Percentiles rank a stretch among this genome's conserved stretches.
Evolutionary conservation across 2,329 filamentous ascomycete genomes (phyloP).

Genomic region (Hypoxylon sp.): DNA sequence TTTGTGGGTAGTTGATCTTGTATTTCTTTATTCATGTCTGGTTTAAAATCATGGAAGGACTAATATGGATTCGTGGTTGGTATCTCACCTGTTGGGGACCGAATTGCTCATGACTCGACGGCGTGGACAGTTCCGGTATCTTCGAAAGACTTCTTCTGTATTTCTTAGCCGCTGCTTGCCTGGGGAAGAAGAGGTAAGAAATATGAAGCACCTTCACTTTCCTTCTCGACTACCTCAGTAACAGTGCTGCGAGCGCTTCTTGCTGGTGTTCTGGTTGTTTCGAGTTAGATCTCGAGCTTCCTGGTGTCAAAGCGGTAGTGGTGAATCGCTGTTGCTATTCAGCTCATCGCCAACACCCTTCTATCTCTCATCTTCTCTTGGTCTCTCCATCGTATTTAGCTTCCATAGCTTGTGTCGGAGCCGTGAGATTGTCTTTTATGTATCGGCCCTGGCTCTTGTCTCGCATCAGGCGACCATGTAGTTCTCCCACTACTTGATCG

Average conservation of each 20-base stretch:
- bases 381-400: background rate
- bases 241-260: background rate
- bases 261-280: background rate
- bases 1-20: background rate
- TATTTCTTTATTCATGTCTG: constrained; percentile 6
- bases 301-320: background rate
- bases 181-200: background rate
- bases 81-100: background rate
- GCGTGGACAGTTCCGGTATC: constrained; percentile 2
- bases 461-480: background rate
- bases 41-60: background rate
- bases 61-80: background rate
- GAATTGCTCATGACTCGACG: background rate
- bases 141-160: background rate
- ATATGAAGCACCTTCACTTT: constrained; percentile 4
- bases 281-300: background rate
- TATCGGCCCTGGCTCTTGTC: background rate
- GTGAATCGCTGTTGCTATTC: background rate
- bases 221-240: background rate
- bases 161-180: background rate
- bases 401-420: constrained; percentile 17
- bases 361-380: background rate
- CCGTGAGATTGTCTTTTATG: constrained; percentile 22
- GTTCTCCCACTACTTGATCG: background rate
- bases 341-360: background rate